These are phyloP conservation scores for Inga leiocalycina DNA, from an alignment of 306 rosid species.

Conservation along the genomic window DNA sequence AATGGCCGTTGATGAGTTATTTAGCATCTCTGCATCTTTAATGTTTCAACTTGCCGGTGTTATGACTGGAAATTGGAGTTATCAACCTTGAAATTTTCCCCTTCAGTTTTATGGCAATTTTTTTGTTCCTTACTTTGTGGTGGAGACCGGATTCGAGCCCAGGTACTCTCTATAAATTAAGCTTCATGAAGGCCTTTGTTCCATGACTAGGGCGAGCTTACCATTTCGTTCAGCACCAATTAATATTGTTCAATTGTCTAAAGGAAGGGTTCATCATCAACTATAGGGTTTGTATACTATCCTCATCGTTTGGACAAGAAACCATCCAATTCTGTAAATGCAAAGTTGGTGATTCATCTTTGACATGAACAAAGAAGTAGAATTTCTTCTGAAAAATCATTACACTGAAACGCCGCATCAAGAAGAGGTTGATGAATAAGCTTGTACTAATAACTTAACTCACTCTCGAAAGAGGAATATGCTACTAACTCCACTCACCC, in stretches of 20 bases:
- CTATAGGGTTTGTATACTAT: background rate
- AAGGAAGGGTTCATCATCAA: background rate
- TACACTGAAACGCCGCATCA: too few relatives aligned
- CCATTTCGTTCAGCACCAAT: background rate
- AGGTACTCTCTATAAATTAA: background rate
- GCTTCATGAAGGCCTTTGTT: background rate
- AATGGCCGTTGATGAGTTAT: slow-evolving; percentile 37
- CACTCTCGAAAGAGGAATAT: too few relatives aligned
- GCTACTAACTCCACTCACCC: too few relatives aligned
- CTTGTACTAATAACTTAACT: too few relatives aligned
- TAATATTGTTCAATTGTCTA: background rate
- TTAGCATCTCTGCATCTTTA: slow-evolving; percentile 35
- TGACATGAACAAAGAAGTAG: too few relatives aligned
- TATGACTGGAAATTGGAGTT: slow-evolving; percentile 36
- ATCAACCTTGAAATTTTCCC: slow-evolving; percentile 18
- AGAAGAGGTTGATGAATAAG: too few relatives aligned
- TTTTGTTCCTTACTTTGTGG: background rate
- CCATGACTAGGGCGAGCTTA: background rate
- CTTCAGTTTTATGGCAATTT: background rate
- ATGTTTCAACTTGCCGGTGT: slow-evolving; percentile 30
- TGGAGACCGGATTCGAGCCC: background rate
- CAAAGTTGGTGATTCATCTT: too few relatives aligned
- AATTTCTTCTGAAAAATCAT: too few relatives aligned
- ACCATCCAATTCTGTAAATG: too few relatives aligned
- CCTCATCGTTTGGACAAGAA: background rate